Percentiles rank a stretch among this genome's conserved stretches.
These are phyloP conservation scores for Vicia villosa DNA, from an alignment of 306 rosid genomes.

Conservation along the genomic window DNA sequence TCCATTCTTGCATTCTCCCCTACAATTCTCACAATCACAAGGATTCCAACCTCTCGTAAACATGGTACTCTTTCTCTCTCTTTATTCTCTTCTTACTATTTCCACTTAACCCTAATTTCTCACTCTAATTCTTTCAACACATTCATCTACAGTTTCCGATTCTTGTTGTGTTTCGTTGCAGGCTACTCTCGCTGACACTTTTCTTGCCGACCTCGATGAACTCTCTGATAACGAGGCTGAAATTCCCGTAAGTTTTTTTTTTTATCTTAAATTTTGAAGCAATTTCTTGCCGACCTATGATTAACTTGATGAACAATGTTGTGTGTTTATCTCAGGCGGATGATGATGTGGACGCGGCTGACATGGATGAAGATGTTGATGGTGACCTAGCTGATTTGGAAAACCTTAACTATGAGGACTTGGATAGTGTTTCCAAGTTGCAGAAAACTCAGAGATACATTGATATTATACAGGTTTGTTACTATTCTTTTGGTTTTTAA, in stretches of 20 bases:
- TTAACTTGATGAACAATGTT: neutral
- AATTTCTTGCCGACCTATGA: neutral
- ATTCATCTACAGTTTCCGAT: neutral
- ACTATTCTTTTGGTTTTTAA: neutral
- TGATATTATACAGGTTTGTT: constrained; percentile 76
- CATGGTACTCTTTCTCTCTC: neutral
- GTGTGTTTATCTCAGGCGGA: constrained; percentile 51
- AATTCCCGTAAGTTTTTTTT: constrained; percentile 51
- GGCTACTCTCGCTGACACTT: constrained; percentile 96
- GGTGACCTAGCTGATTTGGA: constrained; percentile 90
- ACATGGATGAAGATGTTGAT: constrained; percentile 94
- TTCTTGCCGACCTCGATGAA: constrained; percentile 95
- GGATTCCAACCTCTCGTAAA: neutral
- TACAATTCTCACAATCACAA: neutral
- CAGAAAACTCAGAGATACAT: constrained; percentile 79
- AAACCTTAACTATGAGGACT: constrained; percentile 83
- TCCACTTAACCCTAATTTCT: neutral
- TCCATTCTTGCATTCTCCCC: neutral
- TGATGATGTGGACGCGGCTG: constrained; percentile 57
- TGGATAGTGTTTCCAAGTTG: constrained; percentile 93
- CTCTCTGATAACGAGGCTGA: constrained; percentile 91
- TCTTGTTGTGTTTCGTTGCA: constrained; percentile 34
- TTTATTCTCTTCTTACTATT: neutral
- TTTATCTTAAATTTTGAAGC: constrained; percentile 7
- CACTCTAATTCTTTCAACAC: neutral